Evolutionary conservation across 192 early-diverging fungal genomes (phyloP).

Genomic region (Coemansia aciculifera): DNA sequence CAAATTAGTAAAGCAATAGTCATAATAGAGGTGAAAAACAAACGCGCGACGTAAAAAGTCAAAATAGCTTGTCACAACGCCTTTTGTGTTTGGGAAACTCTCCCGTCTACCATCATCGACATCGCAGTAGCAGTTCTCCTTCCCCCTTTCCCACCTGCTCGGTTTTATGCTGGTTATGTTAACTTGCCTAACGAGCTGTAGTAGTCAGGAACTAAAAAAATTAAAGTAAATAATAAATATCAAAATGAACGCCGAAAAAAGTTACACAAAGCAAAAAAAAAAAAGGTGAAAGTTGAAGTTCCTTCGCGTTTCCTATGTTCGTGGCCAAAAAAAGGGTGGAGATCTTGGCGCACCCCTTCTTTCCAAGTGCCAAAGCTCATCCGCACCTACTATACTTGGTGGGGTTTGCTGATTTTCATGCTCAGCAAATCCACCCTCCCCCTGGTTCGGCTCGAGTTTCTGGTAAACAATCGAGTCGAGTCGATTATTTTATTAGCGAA

Average conservation of each 20-base stretch:
- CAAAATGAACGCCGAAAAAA: neutral
- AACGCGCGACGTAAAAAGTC: neutral
- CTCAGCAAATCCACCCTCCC: neutral
- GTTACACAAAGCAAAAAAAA: slow-evolving; percentile 1
- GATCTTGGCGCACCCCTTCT: neutral
- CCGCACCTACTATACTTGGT: neutral
- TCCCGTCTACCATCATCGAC: neutral
- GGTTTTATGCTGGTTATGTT: neutral
- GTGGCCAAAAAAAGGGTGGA: neutral
- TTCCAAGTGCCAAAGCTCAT: neutral
- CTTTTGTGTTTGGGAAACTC: neutral
- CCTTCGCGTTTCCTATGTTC: neutral
- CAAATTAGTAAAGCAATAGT: neutral
- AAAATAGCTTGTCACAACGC: neutral
- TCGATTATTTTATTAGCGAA: neutral
- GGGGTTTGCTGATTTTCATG: neutral
- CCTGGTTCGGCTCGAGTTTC: neutral
- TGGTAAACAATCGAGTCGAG: neutral
- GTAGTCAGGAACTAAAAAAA: neutral
- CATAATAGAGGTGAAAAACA: neutral
- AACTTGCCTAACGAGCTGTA: neutral
- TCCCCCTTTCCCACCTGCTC: neutral
- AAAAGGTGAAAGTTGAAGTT: neutral
- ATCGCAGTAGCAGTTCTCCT: neutral
- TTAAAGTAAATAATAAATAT: slow-evolving; percentile 1